These are phyloP conservation scores for Coniochaeta prunicola DNA, from an alignment of 2,329 filamentous ascomycete genomes.

Conservation along the genomic window DNA sequence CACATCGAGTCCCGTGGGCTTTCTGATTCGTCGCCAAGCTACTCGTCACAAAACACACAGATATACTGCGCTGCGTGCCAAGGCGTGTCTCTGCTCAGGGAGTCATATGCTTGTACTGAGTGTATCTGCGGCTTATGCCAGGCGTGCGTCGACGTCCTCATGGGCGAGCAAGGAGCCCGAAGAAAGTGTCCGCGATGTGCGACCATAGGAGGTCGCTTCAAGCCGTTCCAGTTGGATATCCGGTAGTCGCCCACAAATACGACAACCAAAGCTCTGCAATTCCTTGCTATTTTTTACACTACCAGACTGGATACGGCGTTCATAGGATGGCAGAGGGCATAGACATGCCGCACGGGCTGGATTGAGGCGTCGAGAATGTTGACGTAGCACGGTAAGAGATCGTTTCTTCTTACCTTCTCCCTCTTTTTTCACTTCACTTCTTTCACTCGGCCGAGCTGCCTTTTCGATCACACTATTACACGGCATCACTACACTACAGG, in stretches of 20 bases:
- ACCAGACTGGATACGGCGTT: neutral
- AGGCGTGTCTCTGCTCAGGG: conserved; percentile 65
- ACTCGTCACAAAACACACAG: conserved; percentile 68
- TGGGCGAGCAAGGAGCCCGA: conserved; percentile 67
- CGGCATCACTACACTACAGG: neutral
- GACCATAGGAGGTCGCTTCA: conserved; percentile 72
- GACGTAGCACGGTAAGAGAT: neutral
- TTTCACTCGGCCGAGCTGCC: neutral
- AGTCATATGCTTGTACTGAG: conserved; percentile 90
- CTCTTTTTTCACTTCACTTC: neutral
- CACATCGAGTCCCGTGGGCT: conserved; percentile 61
- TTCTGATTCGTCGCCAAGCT: conserved; percentile 64
- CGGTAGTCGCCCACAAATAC: conserved; percentile 9
- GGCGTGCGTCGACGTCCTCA: conserved; percentile 75
- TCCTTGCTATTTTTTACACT: neutral
- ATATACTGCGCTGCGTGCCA: conserved; percentile 91
- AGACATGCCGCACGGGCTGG: neutral
- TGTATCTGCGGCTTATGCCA: conserved; percentile 92
- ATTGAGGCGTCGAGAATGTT: neutral
- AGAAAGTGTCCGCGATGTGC: conserved; percentile 74
- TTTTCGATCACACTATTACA: neutral
- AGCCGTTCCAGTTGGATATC: conserved; percentile 79
- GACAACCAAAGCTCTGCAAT: neutral
- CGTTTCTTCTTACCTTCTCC: neutral
- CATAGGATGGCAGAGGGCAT: neutral